Conservation (phyloP, 1,284 basidiomycete genomes). For the Caloboletus inedulis region DNA sequence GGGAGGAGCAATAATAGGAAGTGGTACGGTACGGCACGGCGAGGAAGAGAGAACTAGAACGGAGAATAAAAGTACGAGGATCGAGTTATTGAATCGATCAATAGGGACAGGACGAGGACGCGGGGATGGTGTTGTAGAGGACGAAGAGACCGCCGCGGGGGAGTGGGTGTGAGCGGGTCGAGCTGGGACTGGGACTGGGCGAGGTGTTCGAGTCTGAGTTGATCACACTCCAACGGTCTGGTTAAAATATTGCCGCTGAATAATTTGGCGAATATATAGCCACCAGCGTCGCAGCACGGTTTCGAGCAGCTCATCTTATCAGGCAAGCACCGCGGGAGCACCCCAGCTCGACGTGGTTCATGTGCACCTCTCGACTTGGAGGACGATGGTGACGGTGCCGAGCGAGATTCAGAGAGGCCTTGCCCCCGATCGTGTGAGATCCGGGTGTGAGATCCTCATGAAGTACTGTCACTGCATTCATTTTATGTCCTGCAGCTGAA, state of each 20-base stretch:
- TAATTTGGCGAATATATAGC: conserved; percentile 21
- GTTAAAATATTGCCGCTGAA: conserved; percentile 34
- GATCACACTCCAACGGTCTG: conserved; percentile 9
- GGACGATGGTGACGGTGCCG: conserved; percentile 25
- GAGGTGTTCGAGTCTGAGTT: conserved; percentile 25
- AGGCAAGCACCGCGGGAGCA: not conserved
- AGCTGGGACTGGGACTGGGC: not conserved
- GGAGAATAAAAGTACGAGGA: conserved; percentile 22
- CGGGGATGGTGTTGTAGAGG: conserved; percentile 1
- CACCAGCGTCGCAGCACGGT: conserved; percentile 7
- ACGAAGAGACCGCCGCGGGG: not conserved
- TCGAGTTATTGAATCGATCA: conserved; percentile 19
- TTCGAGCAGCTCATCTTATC: not conserved
- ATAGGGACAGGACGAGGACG: not conserved
- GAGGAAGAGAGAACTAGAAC: conserved; percentile 9
- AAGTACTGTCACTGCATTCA: not conserved
- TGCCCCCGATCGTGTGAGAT: conserved; percentile 31
- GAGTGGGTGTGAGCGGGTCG: not conserved
- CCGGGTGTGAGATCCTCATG: conserved; percentile 27
- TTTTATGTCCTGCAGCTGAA: not conserved
- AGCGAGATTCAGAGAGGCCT: conserved; percentile 6
- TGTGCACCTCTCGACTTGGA: conserved; percentile 1
- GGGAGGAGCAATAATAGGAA: conserved; percentile 19
- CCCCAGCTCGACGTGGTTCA: conserved; percentile 5
- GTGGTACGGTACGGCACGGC: conserved; percentile 15